Percentiles rank a stretch among this genome's conserved stretches.
phyloP scores from a whole-genome alignment of 805 yeast species.

The Saccharomycopsis sp. region DNA sequence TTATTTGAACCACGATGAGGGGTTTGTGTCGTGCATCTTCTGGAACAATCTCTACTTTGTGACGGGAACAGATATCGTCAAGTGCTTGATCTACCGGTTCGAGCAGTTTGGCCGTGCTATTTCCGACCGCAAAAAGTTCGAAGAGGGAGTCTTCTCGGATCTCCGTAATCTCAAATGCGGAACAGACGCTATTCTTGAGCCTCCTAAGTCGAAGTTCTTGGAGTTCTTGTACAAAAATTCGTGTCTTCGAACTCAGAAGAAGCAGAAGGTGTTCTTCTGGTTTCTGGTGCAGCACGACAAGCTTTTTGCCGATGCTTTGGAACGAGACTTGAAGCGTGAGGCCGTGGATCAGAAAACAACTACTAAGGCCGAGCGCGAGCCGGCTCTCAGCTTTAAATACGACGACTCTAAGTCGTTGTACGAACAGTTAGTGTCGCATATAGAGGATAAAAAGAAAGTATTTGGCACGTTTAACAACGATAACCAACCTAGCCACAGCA shows the following conservation, averaged over 20 bases:
- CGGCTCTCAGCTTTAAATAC: slow-evolving; percentile 70
- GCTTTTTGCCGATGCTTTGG: slow-evolving; percentile 87
- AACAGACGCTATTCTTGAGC: slow-evolving; percentile 78
- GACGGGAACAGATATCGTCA: slow-evolving; percentile 94
- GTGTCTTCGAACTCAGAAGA: slow-evolving; percentile 90
- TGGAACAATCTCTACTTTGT: slow-evolving; percentile 89
- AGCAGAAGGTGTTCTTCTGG: slow-evolving; percentile 96
- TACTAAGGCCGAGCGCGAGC: slow-evolving; percentile 66
- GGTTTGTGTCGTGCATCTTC: slow-evolving; percentile 84
- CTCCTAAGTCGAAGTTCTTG: slow-evolving; percentile 78
- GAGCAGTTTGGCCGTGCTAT: slow-evolving; percentile 85
- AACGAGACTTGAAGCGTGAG: slow-evolving; percentile 84
- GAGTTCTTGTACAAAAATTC: slow-evolving; percentile 79
- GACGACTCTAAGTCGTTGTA: slow-evolving; percentile 46
- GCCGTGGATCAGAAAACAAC: slow-evolving; percentile 54
- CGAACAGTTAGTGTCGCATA: slow-evolving; percentile 46
- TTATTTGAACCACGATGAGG: slow-evolving; percentile 80
- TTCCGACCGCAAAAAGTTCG: slow-evolving; percentile 85
- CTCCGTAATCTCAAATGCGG: slow-evolving; percentile 81
- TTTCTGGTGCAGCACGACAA: slow-evolving; percentile 91
- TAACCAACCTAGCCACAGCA: too few species aligned
- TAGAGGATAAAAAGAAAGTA: slow-evolving; percentile 28
- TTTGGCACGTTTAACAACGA: slow-evolving; percentile 6
- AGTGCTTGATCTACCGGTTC: slow-evolving; percentile 83
- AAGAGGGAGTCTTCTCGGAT: slow-evolving; percentile 93